These are phyloP conservation scores for Candida oleophila DNA, from an alignment of 805 yeast species.

Conservation along the genomic window DNA sequence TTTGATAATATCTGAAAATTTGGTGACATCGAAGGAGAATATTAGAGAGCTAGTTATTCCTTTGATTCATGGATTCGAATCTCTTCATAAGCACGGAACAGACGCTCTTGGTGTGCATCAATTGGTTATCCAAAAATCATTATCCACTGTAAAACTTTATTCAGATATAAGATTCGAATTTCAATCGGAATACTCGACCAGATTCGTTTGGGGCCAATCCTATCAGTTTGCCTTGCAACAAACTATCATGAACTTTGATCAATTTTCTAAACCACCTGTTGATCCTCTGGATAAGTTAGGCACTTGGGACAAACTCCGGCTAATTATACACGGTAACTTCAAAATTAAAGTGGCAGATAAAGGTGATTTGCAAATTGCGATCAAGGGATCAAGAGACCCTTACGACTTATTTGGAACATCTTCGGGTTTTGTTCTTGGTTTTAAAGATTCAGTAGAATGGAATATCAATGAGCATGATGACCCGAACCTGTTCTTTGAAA, in stretches of 20 bases:
- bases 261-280: conserved; percentile 83
- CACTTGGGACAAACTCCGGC: conserved; percentile 87
- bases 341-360: conserved; percentile 50
- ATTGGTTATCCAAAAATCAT: conserved; percentile 68
- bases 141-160: conserved; percentile 72
- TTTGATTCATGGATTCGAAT: conserved; percentile 19
- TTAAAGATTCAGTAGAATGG: conserved; percentile 61
- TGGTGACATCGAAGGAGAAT: conserved; percentile 48
- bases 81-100: conserved; percentile 20
- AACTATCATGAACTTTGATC: conserved; percentile 71
- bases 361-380: conserved; percentile 52
- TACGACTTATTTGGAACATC: conserved; percentile 63
- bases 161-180: conserved; percentile 59
- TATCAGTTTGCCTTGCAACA: conserved; percentile 84
- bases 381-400: conserved; percentile 80
- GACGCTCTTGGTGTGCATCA: conserved; percentile 47
- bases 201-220: conserved; percentile 82
- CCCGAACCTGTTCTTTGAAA: conserved; percentile 64
- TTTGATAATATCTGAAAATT: conserved; percentile 65
- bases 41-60: conserved; percentile 64
- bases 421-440: conserved; percentile 77
- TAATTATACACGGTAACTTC: conserved; percentile 72
- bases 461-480: conserved; percentile 64
- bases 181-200: conserved; percentile 55
- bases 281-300: conserved; percentile 87